Base-by-base conservation (phyloP, 768 basidiomycete species). In the Phanerodontia chrysosporium region DNA sequence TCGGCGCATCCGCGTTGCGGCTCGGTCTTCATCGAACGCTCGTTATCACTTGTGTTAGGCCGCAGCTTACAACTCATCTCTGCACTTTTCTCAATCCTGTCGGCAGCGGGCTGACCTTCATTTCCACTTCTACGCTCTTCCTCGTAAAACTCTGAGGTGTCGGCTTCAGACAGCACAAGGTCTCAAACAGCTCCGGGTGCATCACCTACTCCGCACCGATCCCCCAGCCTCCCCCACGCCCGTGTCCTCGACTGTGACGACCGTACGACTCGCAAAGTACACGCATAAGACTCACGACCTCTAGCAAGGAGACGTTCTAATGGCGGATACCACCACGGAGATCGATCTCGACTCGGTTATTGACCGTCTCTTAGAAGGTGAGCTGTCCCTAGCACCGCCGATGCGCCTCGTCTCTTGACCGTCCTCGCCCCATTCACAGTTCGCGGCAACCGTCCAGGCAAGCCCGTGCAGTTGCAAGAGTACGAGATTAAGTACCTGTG, bases 281-380 rank as follows among this genome's bases (percentile, higher is more conserved):
- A 61, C 65, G 52, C 54, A 62, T 46, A n/a, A 42, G 52, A 56
- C 58, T 64, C 61, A 66, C 66, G 67, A 69, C 64, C 57, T 32
- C 32, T 48, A 48, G 54, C 49, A 42, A 55, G 53, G 61, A 62
- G 45, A 62, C 61, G 61, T 55, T 16, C 39, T 48, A 57, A 91
- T 91, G 90, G 85, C 89, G 70, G 90, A 92, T 69, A 78, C 86
- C 66, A 77, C 84, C 61, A 89, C 89, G 71, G 96, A 98, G 74
- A 96, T 99, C 77, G 96, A 99, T 84, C 85, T 98, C 62, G 96
- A 99, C 82, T 95, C 94, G 75, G 94, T 99, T 80, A 98, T 99
- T 71, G 96, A 98, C 86, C 84, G 95, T 62, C 82, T 98, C 63
- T 81, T 98, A 64, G 96, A 98, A 88, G 96, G 96, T 96, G 80